These are phyloP conservation scores for Candida pini DNA, from an alignment of 805 yeast genomes.

Conservation along the genomic window DNA sequence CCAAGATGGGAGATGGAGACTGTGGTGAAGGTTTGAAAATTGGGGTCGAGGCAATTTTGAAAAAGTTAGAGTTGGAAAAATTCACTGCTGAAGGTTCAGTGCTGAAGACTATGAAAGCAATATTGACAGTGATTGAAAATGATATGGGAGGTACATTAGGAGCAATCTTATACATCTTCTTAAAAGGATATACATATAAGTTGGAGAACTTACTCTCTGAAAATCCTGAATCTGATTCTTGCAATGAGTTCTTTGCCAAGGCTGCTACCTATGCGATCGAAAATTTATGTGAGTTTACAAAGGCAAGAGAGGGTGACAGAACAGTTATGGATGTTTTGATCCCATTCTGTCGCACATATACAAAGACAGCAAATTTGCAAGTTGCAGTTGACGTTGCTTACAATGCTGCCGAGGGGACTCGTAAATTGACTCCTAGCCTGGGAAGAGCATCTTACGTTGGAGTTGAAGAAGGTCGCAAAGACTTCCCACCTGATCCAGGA, in stretches of 20 bases:
- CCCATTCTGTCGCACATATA: conserved; percentile 28
- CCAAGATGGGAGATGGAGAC: conserved; percentile 40
- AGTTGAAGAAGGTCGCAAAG: conserved; percentile 20
- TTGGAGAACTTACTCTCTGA: conserved; percentile 24
- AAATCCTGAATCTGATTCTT: conserved; percentile 1
- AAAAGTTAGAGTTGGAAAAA: conserved; percentile 18
- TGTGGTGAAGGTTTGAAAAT: conserved; percentile 34
- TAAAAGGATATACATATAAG: conserved; percentile 14
- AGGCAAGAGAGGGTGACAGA: conserved; percentile 34
- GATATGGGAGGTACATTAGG: conserved; percentile 38
- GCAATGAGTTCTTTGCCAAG: conserved; percentile 16
- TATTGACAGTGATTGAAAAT: conserved; percentile 27
- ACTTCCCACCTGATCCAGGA: conserved; percentile 37
- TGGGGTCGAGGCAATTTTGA: conserved; percentile 29
- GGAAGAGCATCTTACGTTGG: conserved; percentile 37
- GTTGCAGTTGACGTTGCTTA: conserved; percentile 25
- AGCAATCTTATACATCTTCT: conserved; percentile 31
- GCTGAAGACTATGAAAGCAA: conserved; percentile 18
- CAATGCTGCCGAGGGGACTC: conserved; percentile 31
- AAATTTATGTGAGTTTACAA: conserved; percentile 29
- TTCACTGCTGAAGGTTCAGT: conserved; percentile 24
- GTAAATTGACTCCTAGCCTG: conserved; percentile 29
- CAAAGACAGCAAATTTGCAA: conserved; percentile 17
- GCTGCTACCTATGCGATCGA: conserved; percentile 25
- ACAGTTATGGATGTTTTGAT: conserved; percentile 36